Evolutionary conservation across 768 basidiomycete genomes (phyloP).

Genomic region (Tylopilus rubrobrunneus): DNA sequence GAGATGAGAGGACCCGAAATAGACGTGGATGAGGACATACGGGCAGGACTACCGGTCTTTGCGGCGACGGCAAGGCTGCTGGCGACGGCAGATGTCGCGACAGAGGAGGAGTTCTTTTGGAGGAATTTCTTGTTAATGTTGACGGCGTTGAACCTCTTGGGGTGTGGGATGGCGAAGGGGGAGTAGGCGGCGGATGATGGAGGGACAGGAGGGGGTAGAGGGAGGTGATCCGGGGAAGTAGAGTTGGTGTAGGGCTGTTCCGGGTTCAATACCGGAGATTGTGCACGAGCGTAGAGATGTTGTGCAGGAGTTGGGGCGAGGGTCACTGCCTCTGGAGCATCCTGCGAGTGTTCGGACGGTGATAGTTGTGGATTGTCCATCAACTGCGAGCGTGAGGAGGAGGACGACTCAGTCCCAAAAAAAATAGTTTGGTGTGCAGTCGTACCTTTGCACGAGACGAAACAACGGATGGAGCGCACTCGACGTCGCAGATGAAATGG

Average conservation of each 20-base stretch:
- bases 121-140: constrained; percentile 97
- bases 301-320: not conserved
- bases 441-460: not conserved
- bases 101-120: constrained; percentile 75
- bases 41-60: constrained; percentile 50
- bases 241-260: constrained; percentile 10
- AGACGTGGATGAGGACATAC: constrained; percentile 38
- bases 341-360: constrained; percentile 30
- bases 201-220: constrained; percentile 7
- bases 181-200: constrained; percentile 7
- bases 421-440: no score
- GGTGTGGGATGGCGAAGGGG: constrained; percentile 42
- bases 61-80: constrained; percentile 33
- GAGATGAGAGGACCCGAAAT: constrained; percentile 8
- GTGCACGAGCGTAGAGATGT: constrained; percentile 9
- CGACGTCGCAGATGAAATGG: constrained; percentile 12
- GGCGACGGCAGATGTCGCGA: constrained; percentile 42
- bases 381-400: constrained; percentile 31
- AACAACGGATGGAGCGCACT: not conserved
- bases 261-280: constrained; percentile 15
- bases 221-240: constrained; percentile 16
- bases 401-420: not conserved
- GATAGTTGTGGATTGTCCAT: constrained; percentile 61
- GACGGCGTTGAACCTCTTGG: constrained; percentile 84
- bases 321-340: constrained; percentile 14